Evolutionary conservation across 192 early-diverging fungal genomes (phyloP), one percentile per base, ranked within the genome.

Genomic region (Anaeromyces robustus): DNA sequence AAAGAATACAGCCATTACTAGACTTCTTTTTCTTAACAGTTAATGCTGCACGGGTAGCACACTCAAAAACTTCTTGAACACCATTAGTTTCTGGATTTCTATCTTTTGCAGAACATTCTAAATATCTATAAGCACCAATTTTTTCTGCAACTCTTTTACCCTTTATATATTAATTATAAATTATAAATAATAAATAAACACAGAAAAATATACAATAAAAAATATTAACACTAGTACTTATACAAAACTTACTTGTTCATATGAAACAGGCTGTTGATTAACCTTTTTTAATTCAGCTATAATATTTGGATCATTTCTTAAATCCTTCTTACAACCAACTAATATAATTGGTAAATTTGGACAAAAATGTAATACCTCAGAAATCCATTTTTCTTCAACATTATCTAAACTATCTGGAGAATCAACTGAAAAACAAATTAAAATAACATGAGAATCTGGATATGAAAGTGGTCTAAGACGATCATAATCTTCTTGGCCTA

Each of bases 401-500:
- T 95, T 97, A 30, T 95, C 93, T 80, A 94, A 92, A 59, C 93
- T 93, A 82, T 92, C 90, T 30, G 91, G 91, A 29, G 93, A 92
- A 82, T 93, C 94, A 78, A 98, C 91, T 78, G 94, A 91, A 83
- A 97, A 98, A 86, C 94, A 95, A 82, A 98, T 94, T 80, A 98
- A 87, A 80, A 98, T 93, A 77, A 96, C 94, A 86, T 97, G 90
- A 28, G 95, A 93, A 84, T 95, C 95, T 16, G 95, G 93, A 84
- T 98, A 98, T 29, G 94, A 95, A 80, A 97, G 87, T 28, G 94
- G 92, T 41, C 96, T 92, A 82, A 98, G 86, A 81, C 95, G 94
- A 87, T 98, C 96, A 84, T 97, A 97, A 85, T 98, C 97, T 87
- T 98, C 96, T 82, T 97, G 96, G 30, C 92, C 96, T 32, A 79